Percentiles rank a stretch among this genome's conserved stretches.
phyloP scores from a whole-genome alignment of 352 stramenopile genomes.

The Globisporangium lucens region DNA sequence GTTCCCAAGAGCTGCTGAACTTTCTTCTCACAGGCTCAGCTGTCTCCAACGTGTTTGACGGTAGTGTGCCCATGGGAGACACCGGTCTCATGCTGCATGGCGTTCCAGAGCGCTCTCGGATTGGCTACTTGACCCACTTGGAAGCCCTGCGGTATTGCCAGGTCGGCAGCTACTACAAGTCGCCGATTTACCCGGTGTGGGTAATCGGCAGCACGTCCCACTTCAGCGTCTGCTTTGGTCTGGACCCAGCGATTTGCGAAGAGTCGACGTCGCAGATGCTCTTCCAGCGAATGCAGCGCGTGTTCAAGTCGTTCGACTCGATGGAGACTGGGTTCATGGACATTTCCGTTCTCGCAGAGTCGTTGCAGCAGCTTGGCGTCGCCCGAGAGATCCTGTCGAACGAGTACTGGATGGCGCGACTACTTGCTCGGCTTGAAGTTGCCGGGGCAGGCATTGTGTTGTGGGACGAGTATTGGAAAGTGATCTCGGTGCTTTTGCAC shows the following conservation, averaged over 20 bases:
- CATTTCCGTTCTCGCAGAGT: conserved; percentile 49
- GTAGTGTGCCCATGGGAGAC: conserved; percentile 69
- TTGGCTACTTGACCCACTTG: conserved; percentile 90
- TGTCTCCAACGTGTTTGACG: conserved; percentile 85
- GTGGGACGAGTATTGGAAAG: conserved; percentile 93
- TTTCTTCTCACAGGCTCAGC: conserved; percentile 76
- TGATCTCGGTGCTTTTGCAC: conserved; percentile 71
- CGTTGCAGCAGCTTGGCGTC: conserved; percentile 69
- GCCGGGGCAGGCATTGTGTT: conserved; percentile 86
- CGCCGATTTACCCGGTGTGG: conserved; percentile 84
- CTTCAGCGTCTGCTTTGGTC: conserved; percentile 88
- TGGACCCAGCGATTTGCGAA: conserved; percentile 50
- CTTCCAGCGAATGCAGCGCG: conserved; percentile 81
- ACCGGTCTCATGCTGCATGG: conserved; percentile 70
- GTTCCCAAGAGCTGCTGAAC: conserved; percentile 85
- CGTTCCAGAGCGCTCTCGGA: conserved; percentile 35
- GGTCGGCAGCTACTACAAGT: conserved; percentile 91
- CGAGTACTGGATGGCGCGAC: conserved; percentile 63
- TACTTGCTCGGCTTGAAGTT: conserved; percentile 57
- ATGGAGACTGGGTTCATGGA: conserved; percentile 89
- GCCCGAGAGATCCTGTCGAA: conserved; percentile 40
- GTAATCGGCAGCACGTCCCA: conserved; percentile 88
- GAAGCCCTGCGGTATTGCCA: conserved; percentile 90
- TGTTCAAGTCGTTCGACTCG: conserved; percentile 87
- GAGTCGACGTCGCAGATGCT: conserved; percentile 71